Conservation (phyloP, 345 rosid genomes). For the Camelina hispida region DNA sequence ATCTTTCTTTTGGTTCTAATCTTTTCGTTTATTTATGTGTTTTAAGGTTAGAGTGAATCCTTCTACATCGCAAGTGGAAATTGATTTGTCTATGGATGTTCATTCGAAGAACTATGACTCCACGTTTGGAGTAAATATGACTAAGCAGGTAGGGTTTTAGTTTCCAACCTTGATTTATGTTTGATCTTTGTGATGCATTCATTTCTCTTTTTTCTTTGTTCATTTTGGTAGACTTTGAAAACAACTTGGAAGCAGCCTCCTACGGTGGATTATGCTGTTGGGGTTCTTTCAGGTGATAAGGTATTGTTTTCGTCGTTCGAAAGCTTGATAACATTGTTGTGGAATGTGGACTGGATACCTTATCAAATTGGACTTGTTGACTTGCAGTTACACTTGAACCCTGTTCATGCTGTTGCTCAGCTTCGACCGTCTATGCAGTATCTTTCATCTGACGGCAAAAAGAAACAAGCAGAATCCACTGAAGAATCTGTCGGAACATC, state of each 20-base stretch:
- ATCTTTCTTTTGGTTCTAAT: neutral
- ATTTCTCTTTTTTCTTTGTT: neutral
- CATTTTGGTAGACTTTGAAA: constrained; percentile 58
- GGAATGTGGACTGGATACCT: constrained; percentile 15
- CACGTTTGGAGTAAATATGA: constrained; percentile 48
- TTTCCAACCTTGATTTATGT: constrained; percentile 27
- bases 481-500: constrained; percentile 57
- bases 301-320: constrained; percentile 44
- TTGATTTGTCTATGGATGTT: constrained; percentile 70
- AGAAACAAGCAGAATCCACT: constrained; percentile 42
- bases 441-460: constrained; percentile 52
- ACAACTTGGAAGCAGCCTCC: constrained; percentile 59
- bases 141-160: constrained; percentile 64
- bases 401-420: constrained; percentile 83
- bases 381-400: constrained; percentile 89
- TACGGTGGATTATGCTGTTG: constrained; percentile 67
- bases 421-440: constrained; percentile 73
- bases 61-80: constrained; percentile 56
- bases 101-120: constrained; percentile 60
- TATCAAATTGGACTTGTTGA: constrained; percentile 22
- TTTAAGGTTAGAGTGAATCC: constrained; percentile 84
- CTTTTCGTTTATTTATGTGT: constrained; percentile 23
- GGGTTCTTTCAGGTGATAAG: constrained; percentile 77
- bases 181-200: constrained; percentile 28
- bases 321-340: constrained; percentile 28